phyloP scores from a whole-genome alignment of 257 asterid genomes.

The Solanum neorickii region DNA sequence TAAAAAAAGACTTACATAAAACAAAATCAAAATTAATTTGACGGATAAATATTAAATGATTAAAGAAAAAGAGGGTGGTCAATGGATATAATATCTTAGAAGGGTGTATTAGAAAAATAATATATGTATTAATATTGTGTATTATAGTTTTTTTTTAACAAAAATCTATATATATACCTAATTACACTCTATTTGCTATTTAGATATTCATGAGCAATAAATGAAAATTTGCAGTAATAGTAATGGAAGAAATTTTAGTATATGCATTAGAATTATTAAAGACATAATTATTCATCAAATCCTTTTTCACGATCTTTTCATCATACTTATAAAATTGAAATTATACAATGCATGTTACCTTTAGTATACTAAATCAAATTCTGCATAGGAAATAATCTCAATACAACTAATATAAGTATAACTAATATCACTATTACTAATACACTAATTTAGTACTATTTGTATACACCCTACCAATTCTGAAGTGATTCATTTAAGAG shows the following conservation, averaged over 20 bases:
- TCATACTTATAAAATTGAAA: neutral
- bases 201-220: no score
- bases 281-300: neutral
- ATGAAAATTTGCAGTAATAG: no score
- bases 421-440: no score
- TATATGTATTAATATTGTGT: neutral
- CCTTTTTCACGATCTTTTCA: no score
- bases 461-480: neutral
- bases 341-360: neutral
- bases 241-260: no score
- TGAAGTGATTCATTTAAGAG: neutral
- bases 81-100: neutral
- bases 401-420: neutral
- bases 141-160: no score
- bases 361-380: neutral
- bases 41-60: neutral
- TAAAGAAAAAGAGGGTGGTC: neutral
- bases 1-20: neutral
- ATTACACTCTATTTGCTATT: neutral
- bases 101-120: no score
- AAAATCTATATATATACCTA: neutral
- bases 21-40: neutral
- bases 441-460: no score
- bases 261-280: no score
- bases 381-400: neutral